Evolutionary conservation across 2,329 filamentous ascomycete genomes (phyloP), one percentile per base, ranked within the genome.

Genomic region (Paecilomyces fulvus): DNA sequence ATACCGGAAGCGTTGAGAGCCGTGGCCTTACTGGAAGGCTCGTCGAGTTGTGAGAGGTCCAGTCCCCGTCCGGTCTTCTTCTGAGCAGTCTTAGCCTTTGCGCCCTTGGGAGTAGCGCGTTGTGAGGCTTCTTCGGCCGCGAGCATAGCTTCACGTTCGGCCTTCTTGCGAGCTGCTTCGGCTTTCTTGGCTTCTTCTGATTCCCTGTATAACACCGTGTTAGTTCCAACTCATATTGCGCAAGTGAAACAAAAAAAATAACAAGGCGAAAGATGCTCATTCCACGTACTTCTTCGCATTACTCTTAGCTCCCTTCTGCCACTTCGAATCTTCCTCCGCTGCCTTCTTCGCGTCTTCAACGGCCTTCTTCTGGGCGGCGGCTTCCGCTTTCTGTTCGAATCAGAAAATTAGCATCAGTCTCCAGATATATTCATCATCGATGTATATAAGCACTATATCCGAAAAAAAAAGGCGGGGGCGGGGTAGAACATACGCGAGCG

Each of bases 91-190:
- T 79, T 78, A 58, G 69, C 71, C 63, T 87, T 86, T 8, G 69
- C 69, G 49, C 70, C 72, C 75, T 90, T 90, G 54, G 84, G 81
- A 28, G 78, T 78, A 21, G 80, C 73, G 63, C 84, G 78, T 66
- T 82, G 75, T 64, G 82, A 76, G 56, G 82, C 86, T 69, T 96
- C 92, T 74, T 99, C 94, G 69, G 89, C 91, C 56, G 85, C 86
- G 37, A 91, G 76, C 23, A 92, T 77, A 10, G 92, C 90, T 1
- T 95, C 92, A 52, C 88, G 88, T 71, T 97, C 94, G 53, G 92
- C 92, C 76, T 96, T 97, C 76, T 96, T 95, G 56, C 87, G 85
- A 2, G 88, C 89, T 56, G 80, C 83, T 69, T 95, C 90, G 56
- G 87, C 88, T 64, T 88, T 91, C 75, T 92, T 95, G 52, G 85